Base-by-base conservation (phyloP, 371 early-diverging fungal genomes). In the Globomyces sp. region DNA sequence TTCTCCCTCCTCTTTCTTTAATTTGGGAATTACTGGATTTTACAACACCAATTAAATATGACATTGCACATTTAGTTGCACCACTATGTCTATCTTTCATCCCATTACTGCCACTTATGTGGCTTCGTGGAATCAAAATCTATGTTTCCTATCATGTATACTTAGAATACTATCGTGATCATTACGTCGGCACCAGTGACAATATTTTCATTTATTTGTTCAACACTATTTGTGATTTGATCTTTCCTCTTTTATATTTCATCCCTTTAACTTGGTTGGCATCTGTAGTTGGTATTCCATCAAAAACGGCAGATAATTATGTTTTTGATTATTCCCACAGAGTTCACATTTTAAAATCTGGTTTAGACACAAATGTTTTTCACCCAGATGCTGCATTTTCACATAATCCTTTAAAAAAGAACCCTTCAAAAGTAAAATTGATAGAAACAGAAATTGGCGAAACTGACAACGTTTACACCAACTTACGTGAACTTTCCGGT, bases 91-190 rank as follows among this genome's bases (percentile, higher is more conserved):
- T 74, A 40, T 48, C 79, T 1, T 76, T 81, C 58, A 53, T 75
- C 4, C 65, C 66, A 6, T 36, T 79, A 13, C 39, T 75, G 1
- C 79, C 79, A 8, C 67, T 81, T 37, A 67, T 81, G 66, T 52
- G 64, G 58, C 40, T 75, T n/a, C 69, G 73, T 1, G 75, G 77
- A 9, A 68, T 75, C 58, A 77, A 72, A 63, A 67, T 79, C 60
- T 81, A 81, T 74, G 77, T 81, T 49, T 79, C 79, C 2, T 81
- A 81, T 73, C 81, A 79, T 71, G 79, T 78, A 44, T 73, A 70
- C 63, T 70, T 81, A 49, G 73, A 78, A 57, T 74, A 74, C 72
- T 80, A 80, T 69, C 68, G 71, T 50, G 13, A 69, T 58, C 65
- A 55, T 24, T 80, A 80, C 71, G 68, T 76, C 40, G 74, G 71